Base-by-base conservation (phyloP, 2,329 filamentous ascomycete species). In the Xylariales sp. region DNA sequence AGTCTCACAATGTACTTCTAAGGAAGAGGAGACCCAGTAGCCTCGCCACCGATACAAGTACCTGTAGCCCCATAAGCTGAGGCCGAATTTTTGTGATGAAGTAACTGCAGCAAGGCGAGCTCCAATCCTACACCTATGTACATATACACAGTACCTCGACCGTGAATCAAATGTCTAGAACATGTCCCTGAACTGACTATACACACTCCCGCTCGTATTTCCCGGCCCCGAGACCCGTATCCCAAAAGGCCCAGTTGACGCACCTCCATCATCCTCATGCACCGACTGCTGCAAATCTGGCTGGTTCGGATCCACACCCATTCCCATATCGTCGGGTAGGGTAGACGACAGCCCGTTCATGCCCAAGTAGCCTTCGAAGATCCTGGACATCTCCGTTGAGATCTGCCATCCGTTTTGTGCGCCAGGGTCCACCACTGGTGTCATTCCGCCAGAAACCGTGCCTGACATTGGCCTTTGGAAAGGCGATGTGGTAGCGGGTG, bases 301-400 rank as follows among this genome's bases (percentile, higher is more conserved):
- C 4, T 22, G 36, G 24, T 12, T 39, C 10, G 36, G 36, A 12
- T 39, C 36, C 15, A 6, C 36, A 20, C 29, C 10, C 5, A 37
- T 27, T 9, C 15, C 29, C 4, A 22, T 31, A 5, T 42, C 41
- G 4, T 38, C 41, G 29, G 7, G 29, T 12, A 33, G 28, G 18
- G 28, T 10, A 6, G 38, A n/a, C 14, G 38, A 25, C 14, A 14
- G 44, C 8, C 32, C 49, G 22, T 44, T 48, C 29, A 56, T 56
- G 19, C 50, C 53, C 37, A 56, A 56, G 31, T 68, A 66, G 2
- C 58, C 63, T 44, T 71, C 68, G 36, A 63, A 71, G 14, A 71
- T 66, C 15, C 68, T 66, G 10, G 67, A 72, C 69, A 80, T 74
- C 51, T 80, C 76, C 16, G 51, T 70, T 42, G 74, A 73, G 27